Evolutionary conservation across 1,284 basidiomycete species (phyloP).

Genomic region (Heliocybe sulcata): DNA sequence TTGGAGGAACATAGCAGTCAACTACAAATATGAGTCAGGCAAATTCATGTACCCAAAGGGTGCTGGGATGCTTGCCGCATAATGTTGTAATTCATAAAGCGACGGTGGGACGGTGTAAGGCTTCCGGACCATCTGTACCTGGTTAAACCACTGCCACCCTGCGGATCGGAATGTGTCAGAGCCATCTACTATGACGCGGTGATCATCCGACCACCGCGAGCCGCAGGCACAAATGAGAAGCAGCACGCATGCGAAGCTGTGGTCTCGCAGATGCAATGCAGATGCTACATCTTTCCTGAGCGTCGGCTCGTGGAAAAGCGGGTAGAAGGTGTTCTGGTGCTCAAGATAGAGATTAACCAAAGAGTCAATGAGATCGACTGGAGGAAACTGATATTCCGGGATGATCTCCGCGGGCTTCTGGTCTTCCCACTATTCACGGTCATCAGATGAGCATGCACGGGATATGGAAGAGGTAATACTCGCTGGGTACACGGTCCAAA

Average conservation of each 20-base stretch:
- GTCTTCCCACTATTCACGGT: background rate
- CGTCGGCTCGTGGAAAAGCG: slow-evolving; percentile 42
- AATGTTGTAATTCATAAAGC: slow-evolving; percentile 71
- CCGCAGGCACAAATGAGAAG: slow-evolving; percentile 47
- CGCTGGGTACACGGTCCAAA: slow-evolving; percentile 32
- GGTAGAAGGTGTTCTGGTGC: slow-evolving; percentile 31
- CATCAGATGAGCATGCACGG: background rate
- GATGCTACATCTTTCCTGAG: slow-evolving; percentile 33
- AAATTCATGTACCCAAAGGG: slow-evolving; percentile 2
- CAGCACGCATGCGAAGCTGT: slow-evolving; percentile 39
- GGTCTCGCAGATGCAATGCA: slow-evolving; percentile 33
- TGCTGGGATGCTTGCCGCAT: slow-evolving; percentile 28
- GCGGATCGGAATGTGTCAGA: slow-evolving; percentile 39
- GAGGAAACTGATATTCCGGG: slow-evolving; percentile 22
- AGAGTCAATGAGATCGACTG: slow-evolving; percentile 26
- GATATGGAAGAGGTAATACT: slow-evolving; percentile 10
- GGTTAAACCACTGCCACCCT: slow-evolving; percentile 74
- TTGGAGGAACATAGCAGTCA: slow-evolving; percentile 31
- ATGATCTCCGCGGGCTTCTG: background rate
- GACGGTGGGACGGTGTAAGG: slow-evolving; percentile 47
- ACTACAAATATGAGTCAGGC: background rate
- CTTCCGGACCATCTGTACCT: slow-evolving; percentile 47
- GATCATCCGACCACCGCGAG: slow-evolving; percentile 41
- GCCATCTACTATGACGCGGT: slow-evolving; percentile 44
- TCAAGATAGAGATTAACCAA: slow-evolving; percentile 45